phyloP scores from a whole-genome alignment of 1,284 basidiomycete species.

The Meira nashicola region DNA sequence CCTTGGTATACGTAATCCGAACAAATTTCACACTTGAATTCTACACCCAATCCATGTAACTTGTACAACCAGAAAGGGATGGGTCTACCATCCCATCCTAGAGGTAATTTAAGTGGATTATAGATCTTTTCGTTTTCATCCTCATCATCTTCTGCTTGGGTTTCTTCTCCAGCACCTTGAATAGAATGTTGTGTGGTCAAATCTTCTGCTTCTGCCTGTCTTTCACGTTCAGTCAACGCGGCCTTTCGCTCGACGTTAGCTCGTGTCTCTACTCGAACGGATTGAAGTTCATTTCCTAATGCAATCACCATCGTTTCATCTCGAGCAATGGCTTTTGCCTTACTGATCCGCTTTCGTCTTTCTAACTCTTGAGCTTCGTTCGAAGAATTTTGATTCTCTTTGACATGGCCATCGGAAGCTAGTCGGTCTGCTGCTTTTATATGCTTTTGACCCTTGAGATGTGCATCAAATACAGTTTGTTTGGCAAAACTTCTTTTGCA shows the following conservation, averaged over 20 bases:
- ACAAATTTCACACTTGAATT: slow-evolving; percentile 97
- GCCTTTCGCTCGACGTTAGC: slow-evolving; percentile 93
- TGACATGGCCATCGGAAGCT: slow-evolving; percentile 51
- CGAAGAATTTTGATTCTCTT: not conserved
- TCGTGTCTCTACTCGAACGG: slow-evolving; percentile 61
- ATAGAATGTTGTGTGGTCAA: slow-evolving; percentile 61
- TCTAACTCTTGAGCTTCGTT: slow-evolving; percentile 15
- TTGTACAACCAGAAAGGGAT: slow-evolving; percentile 99
- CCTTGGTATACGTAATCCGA: slow-evolving; percentile 70
- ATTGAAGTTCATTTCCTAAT: slow-evolving; percentile 20
- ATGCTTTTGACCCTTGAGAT: slow-evolving; percentile 90
- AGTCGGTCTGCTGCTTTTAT: slow-evolving; percentile 77
- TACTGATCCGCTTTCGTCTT: slow-evolving; percentile 20
- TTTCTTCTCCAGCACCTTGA: slow-evolving; percentile 57
- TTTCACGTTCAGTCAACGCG: slow-evolving; percentile 90
- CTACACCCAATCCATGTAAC: slow-evolving; percentile 90
- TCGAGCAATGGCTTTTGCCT: slow-evolving; percentile 34
- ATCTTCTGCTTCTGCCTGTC: slow-evolving; percentile 83
- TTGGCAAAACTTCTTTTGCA: slow-evolving; percentile 93
- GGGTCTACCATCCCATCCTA: slow-evolving; percentile 97
- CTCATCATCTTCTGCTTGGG: slow-evolving; percentile 53
- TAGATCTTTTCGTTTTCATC: slow-evolving; percentile 68
- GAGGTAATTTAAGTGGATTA: slow-evolving; percentile 92
- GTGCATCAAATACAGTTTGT: slow-evolving; percentile 95
- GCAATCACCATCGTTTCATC: slow-evolving; percentile 34